These are phyloP conservation scores for Penicillium paxilli DNA, from an alignment of 495 filamentous ascomycete species.

Conservation along the genomic window DNA sequence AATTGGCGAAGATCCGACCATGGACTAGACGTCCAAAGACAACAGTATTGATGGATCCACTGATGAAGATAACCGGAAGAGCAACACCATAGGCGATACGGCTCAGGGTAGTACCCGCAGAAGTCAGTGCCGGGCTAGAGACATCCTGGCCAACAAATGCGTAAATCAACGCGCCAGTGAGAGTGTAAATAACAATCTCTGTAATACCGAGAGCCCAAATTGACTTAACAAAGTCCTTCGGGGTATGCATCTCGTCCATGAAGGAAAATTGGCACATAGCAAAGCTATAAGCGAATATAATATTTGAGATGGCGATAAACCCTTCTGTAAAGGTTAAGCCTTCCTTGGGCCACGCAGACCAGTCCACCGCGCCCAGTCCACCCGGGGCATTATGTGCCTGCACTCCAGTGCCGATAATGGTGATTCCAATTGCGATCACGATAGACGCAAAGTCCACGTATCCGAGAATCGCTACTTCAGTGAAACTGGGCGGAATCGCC, in stretches of 20 bases:
- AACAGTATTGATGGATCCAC: constrained; percentile 62
- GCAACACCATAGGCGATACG: constrained; percentile 74
- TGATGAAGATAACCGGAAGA: constrained; percentile 70
- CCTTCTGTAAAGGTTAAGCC: constrained; percentile 32
- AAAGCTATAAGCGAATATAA: constrained; percentile 65
- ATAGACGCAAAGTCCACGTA: constrained; percentile 67
- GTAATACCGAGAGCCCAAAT: constrained; percentile 59
- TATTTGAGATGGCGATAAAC: constrained; percentile 67
- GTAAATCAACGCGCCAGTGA: constrained; percentile 69
- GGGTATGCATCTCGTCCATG: constrained; percentile 74
- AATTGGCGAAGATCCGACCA: constrained; percentile 54
- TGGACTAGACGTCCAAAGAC: constrained; percentile 64
- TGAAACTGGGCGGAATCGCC: constrained; percentile 58
- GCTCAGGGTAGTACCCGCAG: constrained; percentile 56
- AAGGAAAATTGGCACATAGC: constrained; percentile 70
- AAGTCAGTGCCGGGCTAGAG: constrained; percentile 65
- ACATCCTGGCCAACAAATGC: constrained; percentile 66
- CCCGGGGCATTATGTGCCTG: constrained; percentile 33
- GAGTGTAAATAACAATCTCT: constrained; percentile 65
- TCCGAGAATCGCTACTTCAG: constrained; percentile 57
- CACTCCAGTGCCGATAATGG: constrained; percentile 64
- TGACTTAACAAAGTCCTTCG: constrained; percentile 61
- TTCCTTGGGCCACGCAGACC: constrained; percentile 39
- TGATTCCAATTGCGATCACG: constrained; percentile 63
- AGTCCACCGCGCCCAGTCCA: constrained; percentile 33